Base-by-base conservation (phyloP, 305 asterid species). In the Fraxinus velutina region DNA sequence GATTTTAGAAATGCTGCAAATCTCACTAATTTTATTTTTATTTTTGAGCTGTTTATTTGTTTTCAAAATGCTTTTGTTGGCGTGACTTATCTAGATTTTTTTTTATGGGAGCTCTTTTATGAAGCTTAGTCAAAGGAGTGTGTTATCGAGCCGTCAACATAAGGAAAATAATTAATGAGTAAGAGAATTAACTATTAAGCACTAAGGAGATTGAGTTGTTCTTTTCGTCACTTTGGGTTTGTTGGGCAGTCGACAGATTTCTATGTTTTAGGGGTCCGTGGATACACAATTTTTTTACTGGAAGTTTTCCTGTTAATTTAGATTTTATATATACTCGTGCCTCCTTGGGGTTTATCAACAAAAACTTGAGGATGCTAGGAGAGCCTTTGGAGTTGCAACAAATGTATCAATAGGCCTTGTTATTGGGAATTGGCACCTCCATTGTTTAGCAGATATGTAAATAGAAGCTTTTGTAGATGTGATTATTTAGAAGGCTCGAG, bases 111-210 rank as follows among this genome's bases (percentile, higher is more conserved):
- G 74, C 19, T 68, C 74, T 68, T 68, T 68, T 68, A 29, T 13
- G 74, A 29, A 68, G 68, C 55, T 78, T 44, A 73, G 34, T 78
- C 44, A 73, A 79, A 15, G 76, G 57, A 79, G 79, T 36, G 79
- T 36, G 74, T 34, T n/a, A n/a, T 70, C 36, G 19, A 39, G 0
- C n/a, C 47, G 37, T 74, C 78, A 74, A 36, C 77, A 55, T 39
- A 36, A 19, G 44, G 7, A 30, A 21, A 64, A 60, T 1, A 36
- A 78, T 34, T 55, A 72, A 37, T 39, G 12, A n/a, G 27, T 77
- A 21, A 52, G 79, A 42, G 30, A 36, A 27, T 15, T 37, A 60
- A 44, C 34, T 70, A 71, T 71, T 22, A 79, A 64, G 82, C 83
- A 50, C 52, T 39, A 64, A 70, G 37, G 57, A 66, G 39, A 73